Conservation (phyloP, 768 basidiomycete species). For the Lentinula edodes region DNA sequence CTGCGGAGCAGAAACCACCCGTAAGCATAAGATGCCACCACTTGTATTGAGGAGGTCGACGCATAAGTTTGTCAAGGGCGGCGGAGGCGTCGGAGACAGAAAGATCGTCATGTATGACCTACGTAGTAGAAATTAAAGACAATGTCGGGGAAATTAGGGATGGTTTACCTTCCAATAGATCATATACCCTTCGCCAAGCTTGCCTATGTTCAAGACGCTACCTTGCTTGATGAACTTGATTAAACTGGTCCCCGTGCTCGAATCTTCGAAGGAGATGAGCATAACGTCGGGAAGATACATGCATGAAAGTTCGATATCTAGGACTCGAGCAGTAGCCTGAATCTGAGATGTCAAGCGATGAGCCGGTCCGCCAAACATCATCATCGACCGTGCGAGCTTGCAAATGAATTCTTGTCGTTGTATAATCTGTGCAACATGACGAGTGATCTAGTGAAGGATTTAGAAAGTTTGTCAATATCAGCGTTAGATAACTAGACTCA, state of each 20-base stretch:
- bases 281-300: constrained; percentile 74
- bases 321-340: constrained; percentile 69
- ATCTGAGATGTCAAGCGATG: constrained; percentile 83
- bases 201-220: constrained; percentile 69
- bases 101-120: constrained; percentile 82
- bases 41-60: constrained; percentile 52
- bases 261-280: constrained; percentile 80
- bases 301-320: constrained; percentile 65
- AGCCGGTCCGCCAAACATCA: constrained; percentile 84
- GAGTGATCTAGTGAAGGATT: constrained; percentile 54
- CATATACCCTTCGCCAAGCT: constrained; percentile 63
- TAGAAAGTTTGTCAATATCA: not conserved
- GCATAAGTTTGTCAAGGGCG: constrained; percentile 72
- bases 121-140: not conserved
- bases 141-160: not conserved
- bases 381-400: constrained; percentile 80
- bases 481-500: constrained; percentile 26
- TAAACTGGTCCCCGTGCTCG: constrained; percentile 71
- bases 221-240: constrained; percentile 75
- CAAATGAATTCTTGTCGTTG: constrained; percentile 80
- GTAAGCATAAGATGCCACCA: constrained; percentile 60
- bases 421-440: constrained; percentile 78
- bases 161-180: constrained; percentile 64
- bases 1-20: constrained; percentile 71
- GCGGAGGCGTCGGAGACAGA: constrained; percentile 69